Evolutionary conservation across 192 early-diverging fungal genomes (phyloP).

Genomic region (Backusella tuberculispora): DNA sequence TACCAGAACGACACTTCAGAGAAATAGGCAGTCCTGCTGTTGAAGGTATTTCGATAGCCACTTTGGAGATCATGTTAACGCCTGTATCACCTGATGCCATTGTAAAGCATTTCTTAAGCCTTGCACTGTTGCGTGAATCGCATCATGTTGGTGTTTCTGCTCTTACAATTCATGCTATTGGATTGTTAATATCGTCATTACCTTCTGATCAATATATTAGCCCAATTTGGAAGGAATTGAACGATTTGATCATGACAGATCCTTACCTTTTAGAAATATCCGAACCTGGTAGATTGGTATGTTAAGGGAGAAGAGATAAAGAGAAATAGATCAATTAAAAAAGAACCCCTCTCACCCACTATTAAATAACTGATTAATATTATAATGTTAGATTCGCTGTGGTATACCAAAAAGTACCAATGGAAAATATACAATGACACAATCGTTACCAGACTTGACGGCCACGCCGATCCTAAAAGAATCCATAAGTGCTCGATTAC

Average conservation of each 20-base stretch:
- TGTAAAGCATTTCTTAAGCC: slow-evolving; percentile 44
- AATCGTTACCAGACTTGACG: slow-evolving; percentile 35
- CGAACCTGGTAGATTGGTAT: slow-evolving; percentile 49
- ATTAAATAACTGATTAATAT: neutral
- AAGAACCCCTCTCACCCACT: neutral
- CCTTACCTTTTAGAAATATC: slow-evolving; percentile 45
- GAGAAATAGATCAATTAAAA: neutral
- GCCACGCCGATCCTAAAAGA: slow-evolving; percentile 33
- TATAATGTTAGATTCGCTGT: slow-evolving; percentile 36
- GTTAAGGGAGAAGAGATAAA: neutral
- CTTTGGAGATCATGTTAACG: slow-evolving; percentile 50
- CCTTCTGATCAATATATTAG: slow-evolving; percentile 49
- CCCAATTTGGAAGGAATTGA: slow-evolving; percentile 54
- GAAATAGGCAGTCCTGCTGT: slow-evolving; percentile 67
- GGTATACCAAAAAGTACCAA: slow-evolving; percentile 35
- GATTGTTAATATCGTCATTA: slow-evolving; percentile 42
- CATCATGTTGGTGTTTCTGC: slow-evolving; percentile 42
- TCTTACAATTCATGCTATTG: slow-evolving; percentile 50
- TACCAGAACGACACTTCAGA: slow-evolving; percentile 63
- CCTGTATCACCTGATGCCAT: slow-evolving; percentile 47
- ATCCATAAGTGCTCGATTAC: slow-evolving; percentile 36
- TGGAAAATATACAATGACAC: slow-evolving; percentile 46
- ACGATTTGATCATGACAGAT: slow-evolving; percentile 41
- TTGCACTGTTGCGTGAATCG: slow-evolving; percentile 47
- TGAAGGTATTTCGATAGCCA: slow-evolving; percentile 53